phyloP scores from a whole-genome alignment of 768 basidiomycete genomes.

The Cantharellus cinnabarinus region DNA sequence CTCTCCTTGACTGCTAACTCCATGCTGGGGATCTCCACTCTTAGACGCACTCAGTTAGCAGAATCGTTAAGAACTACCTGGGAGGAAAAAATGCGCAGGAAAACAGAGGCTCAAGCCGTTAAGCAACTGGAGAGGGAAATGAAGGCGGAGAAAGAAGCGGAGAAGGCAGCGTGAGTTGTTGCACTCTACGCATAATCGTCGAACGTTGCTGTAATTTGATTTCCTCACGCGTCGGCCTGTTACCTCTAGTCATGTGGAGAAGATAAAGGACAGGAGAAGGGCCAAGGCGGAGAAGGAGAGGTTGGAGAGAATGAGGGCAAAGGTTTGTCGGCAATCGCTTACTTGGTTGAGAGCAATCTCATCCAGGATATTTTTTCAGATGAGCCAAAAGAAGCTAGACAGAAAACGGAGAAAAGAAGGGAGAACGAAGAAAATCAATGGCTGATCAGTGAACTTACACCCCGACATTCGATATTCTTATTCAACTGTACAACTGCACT shows the following conservation, averaged over 20 bases:
- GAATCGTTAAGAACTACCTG: constrained; percentile 48
- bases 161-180: constrained; percentile 30
- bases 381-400: constrained; percentile 63
- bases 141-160: constrained; percentile 55
- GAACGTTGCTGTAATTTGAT: neutral
- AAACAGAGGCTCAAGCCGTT: constrained; percentile 41
- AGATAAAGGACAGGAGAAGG: constrained; percentile 49
- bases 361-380: constrained; percentile 23
- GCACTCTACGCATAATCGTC: constrained; percentile 4
- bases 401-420: constrained; percentile 53
- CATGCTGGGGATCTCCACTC: neutral
- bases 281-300: constrained; percentile 53
- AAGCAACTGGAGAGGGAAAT: constrained; percentile 57
- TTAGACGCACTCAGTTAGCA: constrained; percentile 49
- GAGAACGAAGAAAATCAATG: constrained; percentile 61
- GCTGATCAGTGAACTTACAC: constrained; percentile 17
- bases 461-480: neutral
- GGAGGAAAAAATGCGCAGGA: constrained; percentile 49
- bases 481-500: neutral
- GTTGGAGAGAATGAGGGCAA: constrained; percentile 25
- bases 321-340: constrained; percentile 23
- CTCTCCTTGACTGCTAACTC: neutral
- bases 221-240: too few relatives aligned
- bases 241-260: constrained; percentile 20
- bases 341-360: neutral